phyloP scores from a whole-genome alignment of 2,329 filamentous ascomycete species.

The Aspergillus eucalypticola region DNA sequence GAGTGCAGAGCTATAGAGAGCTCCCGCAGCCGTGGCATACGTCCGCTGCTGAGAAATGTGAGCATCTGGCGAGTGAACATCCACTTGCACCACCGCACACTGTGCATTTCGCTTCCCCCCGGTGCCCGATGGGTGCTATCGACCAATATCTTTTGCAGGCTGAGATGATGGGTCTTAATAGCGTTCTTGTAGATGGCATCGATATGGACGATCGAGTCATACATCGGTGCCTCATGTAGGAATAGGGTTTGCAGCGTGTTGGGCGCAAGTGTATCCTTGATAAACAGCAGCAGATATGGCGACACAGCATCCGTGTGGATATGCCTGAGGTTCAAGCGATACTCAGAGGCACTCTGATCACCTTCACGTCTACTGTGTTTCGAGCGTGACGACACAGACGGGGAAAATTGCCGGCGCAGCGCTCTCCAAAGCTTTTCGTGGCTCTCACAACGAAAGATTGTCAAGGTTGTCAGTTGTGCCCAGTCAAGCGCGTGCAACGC shows the following conservation, averaged over 20 bases:
- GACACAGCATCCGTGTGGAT: slow-evolving; percentile 75
- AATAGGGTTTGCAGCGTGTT: slow-evolving; percentile 79
- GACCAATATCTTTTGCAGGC: slow-evolving; percentile 71
- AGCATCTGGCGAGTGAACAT: slow-evolving; percentile 68
- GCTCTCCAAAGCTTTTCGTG: slow-evolving; percentile 76
- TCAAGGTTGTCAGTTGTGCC: slow-evolving; percentile 69
- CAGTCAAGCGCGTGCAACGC: slow-evolving; percentile 72
- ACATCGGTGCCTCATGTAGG: slow-evolving; percentile 64
- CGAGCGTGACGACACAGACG: slow-evolving; percentile 28
- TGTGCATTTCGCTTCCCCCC: slow-evolving; percentile 39
- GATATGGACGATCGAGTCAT: slow-evolving; percentile 63
- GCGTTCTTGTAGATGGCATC: slow-evolving; percentile 71
- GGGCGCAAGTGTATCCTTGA: slow-evolving; percentile 74
- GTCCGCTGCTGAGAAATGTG: slow-evolving; percentile 72
- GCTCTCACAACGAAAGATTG: slow-evolving; percentile 70
- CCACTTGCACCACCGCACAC: slow-evolving; percentile 66
- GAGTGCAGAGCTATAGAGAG: slow-evolving; percentile 72
- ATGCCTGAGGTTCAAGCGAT: slow-evolving; percentile 67
- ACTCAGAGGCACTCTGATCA: slow-evolving; percentile 44
- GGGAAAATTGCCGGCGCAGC: slow-evolving; percentile 63
- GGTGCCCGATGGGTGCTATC: slow-evolving; percentile 64
- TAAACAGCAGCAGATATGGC: slow-evolving; percentile 67
- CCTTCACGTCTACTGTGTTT: slow-evolving; percentile 13
- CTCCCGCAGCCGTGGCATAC: slow-evolving; percentile 71
- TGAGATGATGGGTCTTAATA: slow-evolving; percentile 68